Evolutionary conservation across 495 filamentous ascomycete genomes (phyloP).

Genomic region (Aspergillus saccharolyticus): DNA sequence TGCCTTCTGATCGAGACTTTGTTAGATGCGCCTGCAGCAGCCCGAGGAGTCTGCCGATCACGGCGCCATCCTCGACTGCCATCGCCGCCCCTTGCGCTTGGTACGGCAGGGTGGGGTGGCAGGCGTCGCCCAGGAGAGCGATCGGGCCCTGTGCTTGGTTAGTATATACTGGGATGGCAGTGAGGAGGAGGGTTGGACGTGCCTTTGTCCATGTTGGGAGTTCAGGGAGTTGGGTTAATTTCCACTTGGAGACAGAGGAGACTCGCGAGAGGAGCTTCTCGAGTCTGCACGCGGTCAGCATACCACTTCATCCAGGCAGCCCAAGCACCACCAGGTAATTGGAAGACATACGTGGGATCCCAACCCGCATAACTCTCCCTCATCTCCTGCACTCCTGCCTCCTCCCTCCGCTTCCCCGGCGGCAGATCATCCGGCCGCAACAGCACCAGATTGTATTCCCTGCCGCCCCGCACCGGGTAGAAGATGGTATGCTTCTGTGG

Average conservation of each 20-base stretch:
- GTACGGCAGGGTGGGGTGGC: constrained; percentile 56
- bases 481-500: constrained; percentile 54
- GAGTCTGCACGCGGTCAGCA: constrained; percentile 10
- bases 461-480: constrained; percentile 52
- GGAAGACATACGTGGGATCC: constrained; percentile 10
- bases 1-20: not conserved
- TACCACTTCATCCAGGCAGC: not conserved
- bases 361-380: constrained; percentile 11
- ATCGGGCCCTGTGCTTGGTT: constrained; percentile 28
- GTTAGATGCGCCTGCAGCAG: constrained; percentile 1
- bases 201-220: constrained; percentile 41
- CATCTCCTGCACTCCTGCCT: constrained; percentile 13
- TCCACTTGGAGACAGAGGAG: constrained; percentile 45
- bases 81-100: constrained; percentile 42
- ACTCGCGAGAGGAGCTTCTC: constrained; percentile 18
- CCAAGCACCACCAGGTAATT: not conserved
- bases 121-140: constrained; percentile 55
- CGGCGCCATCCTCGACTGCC: constrained; percentile 41
- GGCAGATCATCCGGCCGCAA: constrained; percentile 60
- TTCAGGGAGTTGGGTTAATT: constrained; percentile 48
- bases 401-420: not conserved
- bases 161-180: constrained; percentile 1
- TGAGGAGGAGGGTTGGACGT: constrained; percentile 20
- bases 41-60: constrained; percentile 35
- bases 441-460: constrained; percentile 59